Evolutionary conservation across 441 rosid species (phyloP).

Genomic region (Arabidopsis hybrid): DNA sequence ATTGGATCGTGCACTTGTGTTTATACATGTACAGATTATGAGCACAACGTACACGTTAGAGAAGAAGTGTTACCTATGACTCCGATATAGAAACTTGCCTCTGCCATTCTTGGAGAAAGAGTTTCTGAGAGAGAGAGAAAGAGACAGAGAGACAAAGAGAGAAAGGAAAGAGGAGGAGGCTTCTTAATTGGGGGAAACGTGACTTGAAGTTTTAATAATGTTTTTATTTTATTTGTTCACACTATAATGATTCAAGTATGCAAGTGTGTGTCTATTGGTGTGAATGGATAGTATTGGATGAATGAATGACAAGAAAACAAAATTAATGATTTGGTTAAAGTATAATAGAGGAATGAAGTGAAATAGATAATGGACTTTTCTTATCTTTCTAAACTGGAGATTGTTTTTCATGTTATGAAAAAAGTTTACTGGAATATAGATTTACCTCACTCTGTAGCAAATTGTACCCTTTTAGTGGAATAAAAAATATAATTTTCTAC

Average conservation of each 20-base stretch:
- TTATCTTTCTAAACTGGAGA: neutral
- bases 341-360: neutral
- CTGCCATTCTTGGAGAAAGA: slow-evolving; percentile 46
- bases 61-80: slow-evolving; percentile 51
- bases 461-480: neutral
- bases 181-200: slow-evolving; percentile 10
- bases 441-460: neutral
- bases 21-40: neutral
- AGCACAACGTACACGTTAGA: neutral
- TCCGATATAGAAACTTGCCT: slow-evolving; percentile 55
- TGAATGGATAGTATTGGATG: neutral
- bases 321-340: slow-evolving; percentile 1
- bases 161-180: slow-evolving; percentile 7
- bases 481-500: neutral
- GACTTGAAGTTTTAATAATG: slow-evolving; percentile 5
- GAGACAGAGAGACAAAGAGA: neutral
- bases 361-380: neutral
- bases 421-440: neutral
- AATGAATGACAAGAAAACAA: neutral
- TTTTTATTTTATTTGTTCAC: slow-evolving; percentile 10
- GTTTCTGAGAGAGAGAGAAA: neutral
- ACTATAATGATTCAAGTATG: neutral
- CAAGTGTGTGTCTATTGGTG: slow-evolving; percentile 10
- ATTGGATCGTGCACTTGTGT: neutral
- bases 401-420: neutral